Conservation (phyloP, 441 rosid genomes). For the Populus trichocarpa region DNA sequence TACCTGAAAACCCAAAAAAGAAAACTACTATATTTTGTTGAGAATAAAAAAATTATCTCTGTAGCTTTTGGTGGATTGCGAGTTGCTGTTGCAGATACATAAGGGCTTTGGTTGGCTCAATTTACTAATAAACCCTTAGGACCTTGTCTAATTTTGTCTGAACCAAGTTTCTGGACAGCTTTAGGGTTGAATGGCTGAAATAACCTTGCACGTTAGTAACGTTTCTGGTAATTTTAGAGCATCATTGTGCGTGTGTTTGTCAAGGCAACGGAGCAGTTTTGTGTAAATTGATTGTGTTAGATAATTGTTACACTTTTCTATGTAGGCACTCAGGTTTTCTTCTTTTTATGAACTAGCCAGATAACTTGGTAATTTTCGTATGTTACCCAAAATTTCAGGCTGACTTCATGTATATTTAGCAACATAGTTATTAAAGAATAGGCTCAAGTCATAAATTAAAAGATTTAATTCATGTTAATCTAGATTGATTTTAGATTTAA, state of each 20-base stretch:
- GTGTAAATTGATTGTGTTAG: constrained; percentile 7
- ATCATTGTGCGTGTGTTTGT: not conserved
- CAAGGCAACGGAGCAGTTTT: not conserved
- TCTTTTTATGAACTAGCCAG: not conserved
- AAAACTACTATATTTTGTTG: not conserved
- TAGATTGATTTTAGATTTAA: too few relatives aligned
- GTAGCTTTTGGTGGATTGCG: constrained; percentile 33
- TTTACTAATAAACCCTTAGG: constrained; percentile 23
- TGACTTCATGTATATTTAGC: not conserved
- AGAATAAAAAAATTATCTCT: not conserved
- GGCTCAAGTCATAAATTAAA: too few relatives aligned
- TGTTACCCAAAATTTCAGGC: not conserved
- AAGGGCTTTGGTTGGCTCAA: constrained; percentile 12
- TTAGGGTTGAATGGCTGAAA: not conserved
- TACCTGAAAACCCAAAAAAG: constrained; percentile 31
- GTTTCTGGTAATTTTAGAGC: not conserved
- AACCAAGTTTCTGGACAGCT: not conserved
- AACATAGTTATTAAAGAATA: too few relatives aligned
- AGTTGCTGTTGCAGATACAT: constrained; percentile 38
- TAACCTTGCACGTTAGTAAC: not conserved
- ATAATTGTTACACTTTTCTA: not conserved
- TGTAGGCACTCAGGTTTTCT: not conserved
- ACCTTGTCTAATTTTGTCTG: constrained; percentile 19
- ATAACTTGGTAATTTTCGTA: not conserved
- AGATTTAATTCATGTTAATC: too few relatives aligned